Conservation (phyloP, 805 yeast species). For the Kodamaea laetipori region DNA sequence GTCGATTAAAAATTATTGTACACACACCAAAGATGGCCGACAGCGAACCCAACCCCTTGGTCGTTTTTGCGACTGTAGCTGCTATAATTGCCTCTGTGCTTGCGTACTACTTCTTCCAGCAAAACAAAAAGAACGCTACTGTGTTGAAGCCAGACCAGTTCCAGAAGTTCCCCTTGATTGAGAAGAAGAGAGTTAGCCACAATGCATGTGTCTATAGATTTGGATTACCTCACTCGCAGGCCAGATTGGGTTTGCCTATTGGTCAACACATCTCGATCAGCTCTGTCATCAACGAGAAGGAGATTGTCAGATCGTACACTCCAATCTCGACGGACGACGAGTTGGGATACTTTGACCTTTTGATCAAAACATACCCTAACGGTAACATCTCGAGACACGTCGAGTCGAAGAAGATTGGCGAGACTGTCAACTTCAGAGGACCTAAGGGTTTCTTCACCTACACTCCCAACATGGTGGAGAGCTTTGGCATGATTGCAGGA, state of each 20-base stretch:
- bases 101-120: constrained; percentile 35
- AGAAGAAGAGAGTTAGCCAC: constrained; percentile 73
- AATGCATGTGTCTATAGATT: constrained; percentile 84
- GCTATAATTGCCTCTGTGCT: constrained; percentile 37
- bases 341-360: constrained; percentile 78
- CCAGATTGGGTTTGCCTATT: constrained; percentile 82
- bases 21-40: constrained; percentile 16
- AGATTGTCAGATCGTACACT: constrained; percentile 83
- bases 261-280: constrained; percentile 91
- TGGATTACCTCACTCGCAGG: constrained; percentile 72
- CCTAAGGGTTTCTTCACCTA: constrained; percentile 90
- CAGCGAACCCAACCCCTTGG: constrained; percentile 42
- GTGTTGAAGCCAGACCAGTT: constrained; percentile 68
- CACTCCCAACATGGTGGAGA: constrained; percentile 71
- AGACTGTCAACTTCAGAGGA: constrained; percentile 75
- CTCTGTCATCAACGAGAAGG: constrained; percentile 76
- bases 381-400: constrained; percentile 83
- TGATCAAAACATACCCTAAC: constrained; percentile 81
- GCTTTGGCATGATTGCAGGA: constrained; percentile 90
- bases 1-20: not conserved
- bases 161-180: constrained; percentile 76
- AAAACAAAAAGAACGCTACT: constrained; percentile 41
- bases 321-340: constrained; percentile 83
- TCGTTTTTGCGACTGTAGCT: constrained; percentile 43
- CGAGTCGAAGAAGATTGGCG: constrained; percentile 75